Base-by-base conservation (phyloP, 1,284 basidiomycete genomes). In the Chiua sp. region DNA sequence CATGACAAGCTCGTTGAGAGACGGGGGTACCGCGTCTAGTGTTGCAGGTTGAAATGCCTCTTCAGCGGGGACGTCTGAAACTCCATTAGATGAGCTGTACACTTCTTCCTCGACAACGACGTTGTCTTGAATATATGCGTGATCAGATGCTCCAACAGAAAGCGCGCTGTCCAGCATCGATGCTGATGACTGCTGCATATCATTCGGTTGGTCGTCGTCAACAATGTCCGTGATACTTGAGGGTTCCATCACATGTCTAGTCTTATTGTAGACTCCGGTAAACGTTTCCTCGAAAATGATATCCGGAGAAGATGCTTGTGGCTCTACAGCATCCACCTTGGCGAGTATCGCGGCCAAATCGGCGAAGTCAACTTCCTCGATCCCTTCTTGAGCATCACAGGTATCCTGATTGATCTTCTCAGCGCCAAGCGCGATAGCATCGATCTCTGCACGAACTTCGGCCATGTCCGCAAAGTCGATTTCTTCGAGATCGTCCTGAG, bases 301-400 rank as follows among this genome's bases (percentile, higher is more conserved):
- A 6, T 55, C 51, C 18, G 15, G 56, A 32, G 46, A 48, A 32
- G 33, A 0, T 33, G 23, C 30, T 2, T 7, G 55, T 46, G 47
- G 33, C 30, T 44, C 56, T 55, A 62, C 28, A 0, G 60, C 55
- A 15, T 56, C 60, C 33, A 42, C 74, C 68, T 59, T 68, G 59
- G 49, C 54, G 42, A 78, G 76, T 3, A 88, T 63, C 61, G 76
- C 78, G 3, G 72, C 81, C 47, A 87, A 69, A 52, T 90, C 87
- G 13, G 80, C 76, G 65, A 89, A 91, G 67, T 91, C 84, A 13
- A 90, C 80, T 66, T 87, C 88, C 69, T 86, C 82, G 2, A 90
- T 68, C 11, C 72, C 72, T 18, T 77, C 75, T 33, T 48, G 49
- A 32, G 48, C 26, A 0, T 35, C 11, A 18, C 71, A 61, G 0